Base-by-base conservation (phyloP, 352 stramenopile species). In the Phytophthora citrophthora region DNA sequence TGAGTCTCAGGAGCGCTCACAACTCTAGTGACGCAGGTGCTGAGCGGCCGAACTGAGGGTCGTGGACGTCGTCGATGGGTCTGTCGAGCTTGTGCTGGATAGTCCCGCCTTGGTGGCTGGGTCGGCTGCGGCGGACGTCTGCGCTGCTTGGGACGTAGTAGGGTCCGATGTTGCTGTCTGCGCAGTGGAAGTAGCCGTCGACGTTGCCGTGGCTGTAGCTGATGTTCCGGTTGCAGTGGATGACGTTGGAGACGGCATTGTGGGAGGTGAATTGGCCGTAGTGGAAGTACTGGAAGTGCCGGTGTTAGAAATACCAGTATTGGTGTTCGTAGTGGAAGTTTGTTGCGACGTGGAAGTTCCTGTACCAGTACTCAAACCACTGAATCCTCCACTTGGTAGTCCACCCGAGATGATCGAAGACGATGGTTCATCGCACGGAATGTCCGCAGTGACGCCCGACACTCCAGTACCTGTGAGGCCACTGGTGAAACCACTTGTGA, bases 11-110 rank as follows among this genome's bases (percentile, higher is more conserved):
- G 16, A 51, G 16, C 29, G 3, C 29, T 32, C 29, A 32, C 0
- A 32, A 32, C 29, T 11, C 46, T 52, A 64, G 27, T 63, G 51
- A 23, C 60, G 52, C 13, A 55, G 44, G 44, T 63, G 41, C 11
- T 62, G 51, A 27, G 44, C 32, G 13, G 51, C 44, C 12, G 60
- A 51, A 27, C 6, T 49, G 27, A 63, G 43, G 10, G 52, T 57
- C 27, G 52, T 56, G 15, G 34, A 50, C 4, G 44, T 54, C 39
- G 58, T 48, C 38, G 38, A 29, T 2, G 23, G 44, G 44, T 62
- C 43, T 26, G 43, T 34, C 23, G 54, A 2, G 10, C 13, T 8
- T 7, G 4, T 31, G 43, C 40, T 47, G 18, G 32, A 52, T 27
- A 39, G 5, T 6, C 51, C 60, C 43, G 44, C 43, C 43, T 62